A percentile compares a stretch with the other conserved stretches of the same genome.
Evolutionary conservation across 2,329 filamentous ascomycete genomes (phyloP).

Genomic region (Claviceps sp.): DNA sequence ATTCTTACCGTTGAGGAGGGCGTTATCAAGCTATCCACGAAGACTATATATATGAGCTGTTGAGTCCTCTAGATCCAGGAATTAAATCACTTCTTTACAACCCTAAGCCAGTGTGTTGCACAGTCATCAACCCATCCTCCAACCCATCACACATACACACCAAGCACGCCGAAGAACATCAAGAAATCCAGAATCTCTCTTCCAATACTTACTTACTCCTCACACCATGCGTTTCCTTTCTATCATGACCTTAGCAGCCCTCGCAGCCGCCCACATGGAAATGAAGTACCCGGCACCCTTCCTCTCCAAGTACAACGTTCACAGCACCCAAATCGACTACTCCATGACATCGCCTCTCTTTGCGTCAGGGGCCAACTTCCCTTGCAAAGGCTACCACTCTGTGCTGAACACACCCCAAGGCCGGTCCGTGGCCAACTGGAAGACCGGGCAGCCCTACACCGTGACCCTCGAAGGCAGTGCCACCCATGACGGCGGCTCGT

Average conservation of each 20-base stretch:
- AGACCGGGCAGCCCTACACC: conserved; percentile 47
- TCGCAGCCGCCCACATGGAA: conserved; percentile 42
- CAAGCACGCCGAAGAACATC: neutral
- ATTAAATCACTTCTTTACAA: too few species aligned
- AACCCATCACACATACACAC: neutral
- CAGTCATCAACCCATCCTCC: too few species aligned
- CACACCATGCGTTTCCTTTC: conserved; percentile 11
- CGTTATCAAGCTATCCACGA: too few species aligned
- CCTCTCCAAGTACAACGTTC: conserved; percentile 37
- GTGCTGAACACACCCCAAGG: conserved; percentile 36
- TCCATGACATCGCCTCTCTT: conserved; percentile 56
- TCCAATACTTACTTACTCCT: neutral
- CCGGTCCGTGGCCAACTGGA: conserved; percentile 44
- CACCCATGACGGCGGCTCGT: conserved; percentile 57
- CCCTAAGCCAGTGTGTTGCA: too few species aligned
- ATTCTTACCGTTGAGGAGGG: too few species aligned
- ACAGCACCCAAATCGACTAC: conserved; percentile 47
- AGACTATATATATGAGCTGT: too few species aligned
- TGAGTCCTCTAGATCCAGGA: too few species aligned
- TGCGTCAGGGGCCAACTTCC: conserved; percentile 50
- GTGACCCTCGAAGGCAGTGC: conserved; percentile 51
- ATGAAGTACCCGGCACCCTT: conserved; percentile 40
- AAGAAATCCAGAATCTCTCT: neutral
- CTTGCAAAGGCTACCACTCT: conserved; percentile 56
- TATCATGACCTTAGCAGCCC: conserved; percentile 28